These are phyloP conservation scores for Akebia trifoliata DNA, from an alignment of 164 flowering plant species.

Conservation along the genomic window DNA sequence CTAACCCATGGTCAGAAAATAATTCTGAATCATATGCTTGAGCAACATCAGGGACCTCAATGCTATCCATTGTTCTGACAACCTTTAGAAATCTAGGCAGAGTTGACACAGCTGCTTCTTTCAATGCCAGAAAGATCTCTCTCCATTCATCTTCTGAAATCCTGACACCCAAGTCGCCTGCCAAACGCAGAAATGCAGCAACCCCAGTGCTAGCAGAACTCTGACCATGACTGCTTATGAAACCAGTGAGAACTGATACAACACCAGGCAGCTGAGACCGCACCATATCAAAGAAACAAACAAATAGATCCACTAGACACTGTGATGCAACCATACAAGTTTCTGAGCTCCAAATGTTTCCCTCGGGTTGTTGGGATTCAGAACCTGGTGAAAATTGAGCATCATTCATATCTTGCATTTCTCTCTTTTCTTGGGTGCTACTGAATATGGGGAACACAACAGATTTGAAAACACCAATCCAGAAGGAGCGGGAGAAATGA, in stretches of 20 bases:
- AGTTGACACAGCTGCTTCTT: slow-evolving; percentile 59
- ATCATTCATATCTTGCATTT: slow-evolving; percentile 20
- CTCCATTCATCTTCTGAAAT: slow-evolving; percentile 83
- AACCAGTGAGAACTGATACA: slow-evolving; percentile 55
- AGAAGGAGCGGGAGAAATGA: slow-evolving; percentile 73
- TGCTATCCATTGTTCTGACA: slow-evolving; percentile 56
- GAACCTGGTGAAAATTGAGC: slow-evolving; percentile 25
- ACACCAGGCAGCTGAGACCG: slow-evolving; percentile 58
- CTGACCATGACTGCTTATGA: slow-evolving; percentile 53
- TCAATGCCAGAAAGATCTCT: slow-evolving; percentile 52
- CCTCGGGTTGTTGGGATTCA: slow-evolving; percentile 29
- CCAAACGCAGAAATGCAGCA: slow-evolving; percentile 62
- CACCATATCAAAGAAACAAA: slow-evolving; percentile 55
- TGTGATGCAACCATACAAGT: slow-evolving; percentile 68
- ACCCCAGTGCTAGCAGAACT: slow-evolving; percentile 74
- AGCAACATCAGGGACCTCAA: slow-evolving; percentile 48
- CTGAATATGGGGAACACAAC: slow-evolving; percentile 70
- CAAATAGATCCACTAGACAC: slow-evolving; percentile 72
- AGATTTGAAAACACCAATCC: slow-evolving; percentile 59
- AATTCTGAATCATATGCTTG: slow-evolving; percentile 36
- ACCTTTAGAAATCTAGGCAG: slow-evolving; percentile 59
- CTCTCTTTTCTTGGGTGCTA: slow-evolving; percentile 26
- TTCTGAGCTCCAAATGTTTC: slow-evolving; percentile 70
- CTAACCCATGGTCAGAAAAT: slow-evolving; percentile 44
- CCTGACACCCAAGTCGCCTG: slow-evolving; percentile 49